A percentile compares a stretch with the other conserved stretches of the same genome.
Conservation (phyloP, 495 filamentous ascomycete genomes). For the Cairneyella variabilis region DNA sequence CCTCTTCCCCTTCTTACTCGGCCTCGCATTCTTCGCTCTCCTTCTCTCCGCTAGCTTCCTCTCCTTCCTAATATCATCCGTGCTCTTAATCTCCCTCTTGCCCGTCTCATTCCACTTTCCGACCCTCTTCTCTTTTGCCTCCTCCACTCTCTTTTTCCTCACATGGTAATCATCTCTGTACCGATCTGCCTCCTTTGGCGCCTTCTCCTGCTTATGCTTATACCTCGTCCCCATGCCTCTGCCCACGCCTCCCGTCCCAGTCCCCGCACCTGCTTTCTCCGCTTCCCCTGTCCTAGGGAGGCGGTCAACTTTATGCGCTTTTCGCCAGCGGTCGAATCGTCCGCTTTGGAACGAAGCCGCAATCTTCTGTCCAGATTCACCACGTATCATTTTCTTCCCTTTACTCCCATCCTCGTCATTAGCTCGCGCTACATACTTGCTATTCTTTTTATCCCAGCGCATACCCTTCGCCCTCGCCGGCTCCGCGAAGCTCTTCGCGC, state of each 20-base stretch:
- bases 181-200: conserved; percentile 90
- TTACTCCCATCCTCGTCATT: conserved; percentile 95
- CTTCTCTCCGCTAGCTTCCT: conserved; percentile 69
- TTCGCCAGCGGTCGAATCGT: conserved; percentile 87
- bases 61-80: conserved; percentile 80
- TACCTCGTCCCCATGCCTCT: conserved; percentile 47
- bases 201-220: conserved; percentile 77
- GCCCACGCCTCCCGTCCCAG: conserved; percentile 29
- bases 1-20: conserved; percentile 54
- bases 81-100: conserved; percentile 74
- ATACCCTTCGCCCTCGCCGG: conserved; percentile 63
- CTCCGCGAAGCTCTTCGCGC: conserved; percentile 68
- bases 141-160: conserved; percentile 84
- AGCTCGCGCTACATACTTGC: conserved; percentile 84
- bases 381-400: conserved; percentile 76
- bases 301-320: conserved; percentile 71
- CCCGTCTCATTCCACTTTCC: conserved; percentile 63
- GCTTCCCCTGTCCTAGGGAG: conserved; percentile 79
- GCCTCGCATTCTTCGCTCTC: conserved; percentile 85
- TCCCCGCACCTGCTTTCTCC: conserved; percentile 47
- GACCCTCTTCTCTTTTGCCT: conserved; percentile 79
- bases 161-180: conserved; percentile 83
- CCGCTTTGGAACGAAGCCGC: conserved; percentile 89
- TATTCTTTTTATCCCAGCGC: conserved; percentile 96
- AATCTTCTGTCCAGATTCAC: conserved; percentile 94